A percentile compares a stretch with the other conserved stretches of the same genome.
Conservation (phyloP, 768 basidiomycete species). For the Clavaria fumosa region DNA sequence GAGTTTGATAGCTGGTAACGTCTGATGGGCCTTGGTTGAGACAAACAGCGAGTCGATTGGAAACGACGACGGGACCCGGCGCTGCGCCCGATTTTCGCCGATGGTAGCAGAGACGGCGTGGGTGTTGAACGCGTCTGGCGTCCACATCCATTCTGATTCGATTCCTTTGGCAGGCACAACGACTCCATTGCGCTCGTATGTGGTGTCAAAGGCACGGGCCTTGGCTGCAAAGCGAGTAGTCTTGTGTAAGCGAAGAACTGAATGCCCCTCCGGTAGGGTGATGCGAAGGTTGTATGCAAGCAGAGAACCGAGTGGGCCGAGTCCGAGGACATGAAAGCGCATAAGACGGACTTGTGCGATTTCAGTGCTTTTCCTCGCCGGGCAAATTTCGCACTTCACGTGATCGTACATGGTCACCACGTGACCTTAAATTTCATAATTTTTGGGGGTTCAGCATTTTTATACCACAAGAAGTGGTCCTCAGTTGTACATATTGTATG, state of each 20-base stretch:
- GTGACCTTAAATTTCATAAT: slow-evolving; percentile 6
- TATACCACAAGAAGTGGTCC: too few relatives aligned
- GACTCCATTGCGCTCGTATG: slow-evolving; percentile 35
- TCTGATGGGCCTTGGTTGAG: slow-evolving; percentile 62
- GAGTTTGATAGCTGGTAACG: slow-evolving; percentile 36
- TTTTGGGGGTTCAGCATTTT: too few relatives aligned
- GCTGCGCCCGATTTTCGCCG: slow-evolving; percentile 4
- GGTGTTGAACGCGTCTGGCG: too few relatives aligned
- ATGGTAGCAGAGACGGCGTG: slow-evolving; percentile 1
- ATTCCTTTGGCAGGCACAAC: slow-evolving; percentile 29
- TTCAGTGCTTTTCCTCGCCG: slow-evolving; percentile 7
- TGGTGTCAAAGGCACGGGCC: slow-evolving; percentile 19
- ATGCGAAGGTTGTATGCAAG: slow-evolving; percentile 66
- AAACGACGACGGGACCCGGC: slow-evolving; percentile 6
- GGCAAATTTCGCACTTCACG: slow-evolving; percentile 1
- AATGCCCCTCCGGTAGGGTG: slow-evolving; percentile 31
- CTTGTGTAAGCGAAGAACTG: slow-evolving; percentile 60
- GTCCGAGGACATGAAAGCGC: slow-evolving; percentile 64
- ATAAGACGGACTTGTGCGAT: slow-evolving; percentile 21
- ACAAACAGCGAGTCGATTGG: slow-evolving; percentile 69
- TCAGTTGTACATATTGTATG: too few relatives aligned
- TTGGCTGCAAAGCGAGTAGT: slow-evolving; percentile 23
- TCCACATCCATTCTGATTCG: slow-evolving; percentile 33
- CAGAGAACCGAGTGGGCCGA: slow-evolving; percentile 75
- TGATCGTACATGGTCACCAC: slow-evolving; percentile 3